Base-by-base conservation (phyloP, 2,329 filamentous ascomycete species). In the Alternaria metachromatica region DNA sequence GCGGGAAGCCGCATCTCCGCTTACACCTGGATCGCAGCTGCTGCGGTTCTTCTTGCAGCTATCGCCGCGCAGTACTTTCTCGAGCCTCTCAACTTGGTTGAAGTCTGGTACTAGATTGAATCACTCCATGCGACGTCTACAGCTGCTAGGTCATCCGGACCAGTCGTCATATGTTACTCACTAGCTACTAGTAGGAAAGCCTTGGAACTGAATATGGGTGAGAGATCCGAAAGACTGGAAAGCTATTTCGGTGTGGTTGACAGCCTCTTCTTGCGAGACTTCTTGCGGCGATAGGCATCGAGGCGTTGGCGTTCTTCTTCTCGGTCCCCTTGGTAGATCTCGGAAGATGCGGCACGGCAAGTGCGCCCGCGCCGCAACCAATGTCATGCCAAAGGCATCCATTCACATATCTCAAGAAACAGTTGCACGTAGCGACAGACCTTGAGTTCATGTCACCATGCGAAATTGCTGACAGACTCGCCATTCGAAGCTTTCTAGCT, bases 401-500 rank as follows among this genome's bases (percentile, higher is more conserved):
- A 20, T 30, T 30, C 6, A 9, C 26, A 25, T 30, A 6, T 12
- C 7, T 50, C 26, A 21, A 12, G 26, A 30, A 9, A 21, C n/a
- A 50, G 9, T n/a, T 7, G 2, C n/a, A 20, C 12, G 0, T 11
- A 50, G 26, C 26, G 10, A 50, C 18, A 9, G 12, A 18, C 18
- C 9, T 20, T 11, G 1, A 23, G 18, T 13, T 33, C 6, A 21
- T 23, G 18, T 13, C 20, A 20, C 49, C 21, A 6, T 2, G 5
- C 18, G 8, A 51, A 25, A 6, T 46, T 11, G 18, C 20, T 37
- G 13, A 18, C 13, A 37, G 28, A 9, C 20, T 37, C 9, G 6
- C 20, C 21, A 12, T 23, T 48, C 43, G 50, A 56, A 66, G 58
- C 58, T 54, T 62, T 49, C 10, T 44, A 23, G 11, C 8, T 23